These are phyloP conservation scores for Rhizopogon hawkerae DNA, from an alignment of 1,284 basidiomycete genomes.

Conservation along the genomic window DNA sequence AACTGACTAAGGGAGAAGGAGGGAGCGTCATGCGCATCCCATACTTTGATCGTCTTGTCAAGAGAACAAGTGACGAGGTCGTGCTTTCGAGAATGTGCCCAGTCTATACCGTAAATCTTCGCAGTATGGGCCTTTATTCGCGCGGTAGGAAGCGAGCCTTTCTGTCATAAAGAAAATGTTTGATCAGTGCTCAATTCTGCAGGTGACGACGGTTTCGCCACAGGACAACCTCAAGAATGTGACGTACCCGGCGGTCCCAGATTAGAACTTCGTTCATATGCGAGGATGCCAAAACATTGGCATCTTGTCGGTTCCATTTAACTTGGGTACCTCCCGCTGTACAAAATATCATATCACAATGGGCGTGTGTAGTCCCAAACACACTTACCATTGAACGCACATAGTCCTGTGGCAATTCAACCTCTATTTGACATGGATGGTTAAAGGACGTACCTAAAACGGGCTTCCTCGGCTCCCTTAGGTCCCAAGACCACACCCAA, in stretches of 20 bases:
- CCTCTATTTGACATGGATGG: slow-evolving; percentile 8
- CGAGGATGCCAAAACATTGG: slow-evolving; percentile 79
- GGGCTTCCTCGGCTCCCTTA: slow-evolving; percentile 56
- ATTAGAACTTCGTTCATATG: slow-evolving; percentile 78
- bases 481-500: slow-evolving; percentile 86
- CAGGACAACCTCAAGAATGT: not conserved
- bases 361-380: not conserved
- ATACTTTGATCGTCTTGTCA: slow-evolving; percentile 87
- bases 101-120: slow-evolving; percentile 95
- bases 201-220: not conserved
- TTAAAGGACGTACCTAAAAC: slow-evolving; percentile 45
- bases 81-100: slow-evolving; percentile 68
- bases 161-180: slow-evolving; percentile 35
- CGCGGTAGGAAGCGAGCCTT: slow-evolving; percentile 79
- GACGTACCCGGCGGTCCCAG: slow-evolving; percentile 75
- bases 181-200: slow-evolving; percentile 4
- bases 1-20: slow-evolving; percentile 10
- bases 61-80: slow-evolving; percentile 88
- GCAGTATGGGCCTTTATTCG: slow-evolving; percentile 73
- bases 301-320: slow-evolving; percentile 88
- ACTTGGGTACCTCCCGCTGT: slow-evolving; percentile 85
- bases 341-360: not conserved
- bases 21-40: slow-evolving; percentile 44
- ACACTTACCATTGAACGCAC: slow-evolving; percentile 61
- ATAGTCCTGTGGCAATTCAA: slow-evolving; percentile 39